Evolutionary conservation across 768 basidiomycete genomes (phyloP), one percentile per base, ranked within the genome.

Genomic region (Candolleomyces efflorescens): DNA sequence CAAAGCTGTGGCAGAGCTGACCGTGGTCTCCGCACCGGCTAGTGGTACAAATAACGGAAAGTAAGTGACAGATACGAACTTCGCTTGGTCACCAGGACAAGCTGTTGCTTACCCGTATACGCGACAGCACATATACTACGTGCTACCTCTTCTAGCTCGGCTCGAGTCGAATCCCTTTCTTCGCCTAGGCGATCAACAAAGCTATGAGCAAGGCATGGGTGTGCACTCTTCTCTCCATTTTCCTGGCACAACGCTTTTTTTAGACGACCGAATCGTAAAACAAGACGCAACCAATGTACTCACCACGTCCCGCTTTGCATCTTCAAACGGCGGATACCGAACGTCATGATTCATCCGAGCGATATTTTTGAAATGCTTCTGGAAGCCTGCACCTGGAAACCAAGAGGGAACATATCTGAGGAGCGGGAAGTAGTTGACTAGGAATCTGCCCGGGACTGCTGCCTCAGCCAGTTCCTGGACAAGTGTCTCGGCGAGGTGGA

Each of bases 321-420:
- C 44, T 20, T 59, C 45, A 20, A 54, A 59, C 3, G 58, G 52
- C n/a, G 53, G 27, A 6, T 24, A 23, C 13, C 20, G 20, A 17
- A 59, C 52, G 18, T 32, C 24, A 13, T 22, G 7, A 23, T 51
- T 46, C n/a, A 56, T 15, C 39, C 20, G 5, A 22, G 24, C 13
- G 41, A 47, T 52, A 12, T 50, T 15, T 15, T 20, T 46, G 23
- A 63, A 55, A 24, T 58, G 51, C 18, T 60, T 64, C 58, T 69
- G 67, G 63, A 70, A 75, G 5, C 64, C 67, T 13, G 71, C 71
- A 20, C 74, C 72, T 7, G 75, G 74, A 45, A 76, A 55, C 75
- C 75, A 77, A 0, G 58, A 46, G 0, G 75, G 75, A 18, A 74
- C 59, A 53, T 75, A 65, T 13, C 62, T 65, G 41, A 76, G 54